Percentiles rank a stretch among this genome's conserved stretches.
Conservation (phyloP, 2,329 filamentous ascomycete genomes). For the Zelopaecilomyces penicillatus region DNA sequence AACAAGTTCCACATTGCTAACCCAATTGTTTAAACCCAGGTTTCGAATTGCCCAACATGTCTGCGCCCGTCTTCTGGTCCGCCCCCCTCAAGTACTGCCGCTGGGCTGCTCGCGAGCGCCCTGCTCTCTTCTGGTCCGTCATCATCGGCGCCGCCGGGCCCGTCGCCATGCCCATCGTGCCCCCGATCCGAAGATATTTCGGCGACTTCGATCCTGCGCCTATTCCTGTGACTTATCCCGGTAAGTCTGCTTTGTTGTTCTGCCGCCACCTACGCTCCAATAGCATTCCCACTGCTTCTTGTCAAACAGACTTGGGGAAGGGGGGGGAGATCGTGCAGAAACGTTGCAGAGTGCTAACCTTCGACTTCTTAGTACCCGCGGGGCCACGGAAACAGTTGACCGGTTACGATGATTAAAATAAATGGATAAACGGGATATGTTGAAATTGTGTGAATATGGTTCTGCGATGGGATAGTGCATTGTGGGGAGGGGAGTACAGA, state of each 20-base stretch:
- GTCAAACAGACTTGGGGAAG: neutral
- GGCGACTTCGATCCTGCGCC: slow-evolving; percentile 65
- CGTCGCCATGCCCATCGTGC: slow-evolving; percentile 58
- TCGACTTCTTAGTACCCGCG: slow-evolving; percentile 38
- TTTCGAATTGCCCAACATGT: slow-evolving; percentile 41
- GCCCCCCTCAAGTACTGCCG: slow-evolving; percentile 75
- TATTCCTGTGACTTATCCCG: slow-evolving; percentile 85
- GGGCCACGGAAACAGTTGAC: slow-evolving; percentile 51
- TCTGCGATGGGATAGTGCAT: too few relatives aligned
- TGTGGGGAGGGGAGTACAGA: too few relatives aligned
- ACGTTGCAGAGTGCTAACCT: neutral
- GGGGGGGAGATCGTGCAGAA: slow-evolving; percentile 3
- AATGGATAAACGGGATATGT: slow-evolving; percentile 7
- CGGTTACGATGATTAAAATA: slow-evolving; percentile 50
- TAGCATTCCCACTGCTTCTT: too few relatives aligned
- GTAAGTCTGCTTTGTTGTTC: slow-evolving; percentile 47
- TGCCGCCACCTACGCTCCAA: neutral
- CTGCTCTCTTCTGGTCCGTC: slow-evolving; percentile 84
- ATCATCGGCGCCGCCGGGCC: slow-evolving; percentile 68
- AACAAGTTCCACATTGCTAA: too few relatives aligned
- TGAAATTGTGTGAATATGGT: neutral
- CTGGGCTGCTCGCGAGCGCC: slow-evolving; percentile 82
- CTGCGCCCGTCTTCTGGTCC: slow-evolving; percentile 71
- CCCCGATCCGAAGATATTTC: slow-evolving; percentile 61
- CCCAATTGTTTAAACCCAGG: neutral